A percentile compares a stretch with the other conserved stretches of the same genome.
phyloP scores from a whole-genome alignment of 352 stramenopile genomes.

The Ophiocytium majus region DNA sequence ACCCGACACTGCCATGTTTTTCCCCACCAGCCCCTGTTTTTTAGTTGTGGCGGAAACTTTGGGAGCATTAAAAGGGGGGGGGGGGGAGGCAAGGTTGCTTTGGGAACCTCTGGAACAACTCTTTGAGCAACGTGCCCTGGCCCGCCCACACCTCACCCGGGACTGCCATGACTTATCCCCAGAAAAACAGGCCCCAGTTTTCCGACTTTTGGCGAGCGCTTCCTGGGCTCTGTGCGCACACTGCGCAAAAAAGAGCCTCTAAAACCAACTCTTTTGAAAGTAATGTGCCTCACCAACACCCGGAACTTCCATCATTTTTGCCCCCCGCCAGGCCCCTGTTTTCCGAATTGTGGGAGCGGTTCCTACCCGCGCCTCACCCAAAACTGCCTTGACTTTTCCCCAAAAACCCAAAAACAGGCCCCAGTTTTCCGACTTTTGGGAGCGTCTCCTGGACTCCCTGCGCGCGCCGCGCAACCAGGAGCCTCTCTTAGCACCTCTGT shows the following conservation, averaged over 20 bases:
- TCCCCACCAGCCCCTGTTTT: slow-evolving; percentile 73
- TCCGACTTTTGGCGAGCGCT: slow-evolving; percentile 89
- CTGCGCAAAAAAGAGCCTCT: slow-evolving; percentile 91
- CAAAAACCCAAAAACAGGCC: too few relatives aligned
- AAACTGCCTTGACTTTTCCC: too few relatives aligned
- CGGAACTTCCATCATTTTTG: too few relatives aligned
- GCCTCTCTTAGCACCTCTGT: too few relatives aligned
- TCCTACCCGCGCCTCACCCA: too few relatives aligned
- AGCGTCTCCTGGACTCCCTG: slow-evolving; percentile 84
- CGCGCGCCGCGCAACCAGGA: slow-evolving; percentile 85
- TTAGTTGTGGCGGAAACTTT: slow-evolving; percentile 91
- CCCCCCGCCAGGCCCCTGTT: slow-evolving; percentile 72
- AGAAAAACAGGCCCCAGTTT: slow-evolving; percentile 72
- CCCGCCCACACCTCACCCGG: too few relatives aligned
- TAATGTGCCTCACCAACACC: too few relatives aligned
- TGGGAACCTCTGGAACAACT: too few relatives aligned
- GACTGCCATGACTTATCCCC: too few relatives aligned
- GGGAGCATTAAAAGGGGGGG: slow-evolving; percentile 75
- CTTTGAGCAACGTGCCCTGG: too few relatives aligned
- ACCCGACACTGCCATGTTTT: too few relatives aligned
- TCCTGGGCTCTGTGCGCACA: slow-evolving; percentile 78
- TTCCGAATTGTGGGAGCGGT: slow-evolving; percentile 89
- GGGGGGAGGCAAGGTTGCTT: slow-evolving; percentile 92
- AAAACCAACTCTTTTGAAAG: too few relatives aligned
- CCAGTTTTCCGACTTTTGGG: slow-evolving; percentile 89